A percentile compares a stretch with the other conserved stretches of the same genome.
Conservation (phyloP, 164 flowering plant genomes). For the Taxillus chinensis region DNA sequence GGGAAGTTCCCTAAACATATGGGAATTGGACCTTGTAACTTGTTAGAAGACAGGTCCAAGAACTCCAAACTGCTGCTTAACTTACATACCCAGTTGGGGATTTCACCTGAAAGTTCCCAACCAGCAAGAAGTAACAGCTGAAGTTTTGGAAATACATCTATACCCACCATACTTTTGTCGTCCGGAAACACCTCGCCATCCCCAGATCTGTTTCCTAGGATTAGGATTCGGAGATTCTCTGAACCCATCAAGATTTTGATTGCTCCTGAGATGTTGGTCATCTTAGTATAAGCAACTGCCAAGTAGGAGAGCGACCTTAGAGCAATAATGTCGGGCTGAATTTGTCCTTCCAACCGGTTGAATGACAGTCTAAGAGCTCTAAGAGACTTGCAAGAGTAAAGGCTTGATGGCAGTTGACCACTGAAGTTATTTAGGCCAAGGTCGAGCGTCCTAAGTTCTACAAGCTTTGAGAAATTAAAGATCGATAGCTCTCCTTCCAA, state of each 20-base stretch:
- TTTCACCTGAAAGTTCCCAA: neutral
- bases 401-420: neutral
- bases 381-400: neutral
- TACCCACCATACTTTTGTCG: neutral
- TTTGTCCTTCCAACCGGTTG: neutral
- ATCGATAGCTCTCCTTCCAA: neutral
- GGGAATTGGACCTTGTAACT: neutral
- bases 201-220: neutral
- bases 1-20: neutral
- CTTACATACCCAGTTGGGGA: neutral
- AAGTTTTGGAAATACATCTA: neutral
- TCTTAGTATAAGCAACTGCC: neutral
- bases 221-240: neutral
- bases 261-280: neutral
- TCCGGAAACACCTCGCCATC: neutral
- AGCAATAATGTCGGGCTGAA: neutral
- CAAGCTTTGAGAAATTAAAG: neutral
- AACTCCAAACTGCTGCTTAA: neutral
- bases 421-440: neutral
- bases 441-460: neutral
- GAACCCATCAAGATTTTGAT: neutral
- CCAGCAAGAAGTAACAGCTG: neutral
- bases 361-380: neutral
- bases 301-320: neutral
- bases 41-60: neutral